Evolutionary conservation across 2,329 filamentous ascomycete species (phyloP), one percentile per base, ranked within the genome.

Genomic region (Coleophoma cylindrospora): DNA sequence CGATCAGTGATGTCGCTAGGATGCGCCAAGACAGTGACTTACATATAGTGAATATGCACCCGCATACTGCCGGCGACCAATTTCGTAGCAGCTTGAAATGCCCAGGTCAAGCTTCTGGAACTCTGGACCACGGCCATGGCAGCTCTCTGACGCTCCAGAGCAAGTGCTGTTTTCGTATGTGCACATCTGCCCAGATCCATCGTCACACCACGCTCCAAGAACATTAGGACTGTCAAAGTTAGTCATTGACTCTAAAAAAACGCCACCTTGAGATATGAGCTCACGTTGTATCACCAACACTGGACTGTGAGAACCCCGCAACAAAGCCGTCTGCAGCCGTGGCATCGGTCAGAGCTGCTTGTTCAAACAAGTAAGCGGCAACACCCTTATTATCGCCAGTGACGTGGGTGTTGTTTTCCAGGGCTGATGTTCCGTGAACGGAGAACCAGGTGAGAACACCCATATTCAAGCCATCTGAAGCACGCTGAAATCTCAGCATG

Each of bases 381-480:
- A 96, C 88, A 10, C 91, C 92, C 70, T 97, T 97, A 74, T 97
- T 97, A 68, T 97, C 57, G 34, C 89, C 91, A 3, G 90, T 84
- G 45, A 94, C 81, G 22, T 95, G 77, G 0, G 91, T 96, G 68
- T 96, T 96, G 70, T 96, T 96, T 51, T 88, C 86, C 21, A 91
- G 81, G 66, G 96, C 80, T 0, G 89, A 95, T 0, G 92, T 96
- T 48, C 91, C 91, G 65, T 97, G 92, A 1, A 92, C 88, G 6
- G 54, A 55, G 41, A 58, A 95, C 88, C 91, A 97, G n/a, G 88
- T 91, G 51, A 97, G 70, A 1, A 95, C 73, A 13, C 90, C 91
- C 36, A 90, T 81, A 49, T 86, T 85, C 69, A 89, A 88, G 43
- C 78, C 76, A 63, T 94, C 88, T 0, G 81, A 84, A 5, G 81